These are phyloP conservation scores for Agroathelia rolfsii DNA, from an alignment of 1,284 basidiomycete species.

Conservation along the genomic window DNA sequence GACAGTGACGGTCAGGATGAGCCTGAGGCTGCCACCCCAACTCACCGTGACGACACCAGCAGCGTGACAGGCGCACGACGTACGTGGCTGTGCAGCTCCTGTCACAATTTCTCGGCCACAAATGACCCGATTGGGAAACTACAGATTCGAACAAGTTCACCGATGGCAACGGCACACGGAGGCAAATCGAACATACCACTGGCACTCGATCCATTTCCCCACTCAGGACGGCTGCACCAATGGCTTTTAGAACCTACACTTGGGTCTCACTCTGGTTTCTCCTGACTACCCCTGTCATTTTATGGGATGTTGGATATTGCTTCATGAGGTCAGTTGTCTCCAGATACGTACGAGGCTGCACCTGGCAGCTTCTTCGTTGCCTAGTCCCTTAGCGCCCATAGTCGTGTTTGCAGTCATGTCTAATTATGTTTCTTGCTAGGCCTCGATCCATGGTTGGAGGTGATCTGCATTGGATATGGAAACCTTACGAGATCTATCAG, in stretches of 20 bases:
- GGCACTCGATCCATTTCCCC: too few relatives aligned
- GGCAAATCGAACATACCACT: too few relatives aligned
- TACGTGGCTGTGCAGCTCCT: too few relatives aligned
- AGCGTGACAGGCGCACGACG: too few relatives aligned
- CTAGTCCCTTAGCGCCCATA: constrained; percentile 1
- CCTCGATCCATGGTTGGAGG: constrained; percentile 43
- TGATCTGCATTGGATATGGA: constrained; percentile 49
- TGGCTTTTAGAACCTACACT: constrained; percentile 26
- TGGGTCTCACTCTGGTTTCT: constrained; percentile 41
- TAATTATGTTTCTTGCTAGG: constrained; percentile 16
- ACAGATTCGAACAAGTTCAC: too few relatives aligned
- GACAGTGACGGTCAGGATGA: too few relatives aligned
- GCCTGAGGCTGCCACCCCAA: too few relatives aligned
- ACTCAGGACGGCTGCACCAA: constrained; percentile 10
- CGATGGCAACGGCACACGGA: too few relatives aligned
- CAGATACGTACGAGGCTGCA: constrained; percentile 10
- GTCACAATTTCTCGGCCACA: too few relatives aligned
- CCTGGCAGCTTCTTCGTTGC: constrained; percentile 21
- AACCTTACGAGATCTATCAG: constrained; percentile 37
- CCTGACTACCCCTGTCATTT: constrained; percentile 34
- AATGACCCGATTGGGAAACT: too few relatives aligned
- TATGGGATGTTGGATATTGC: constrained; percentile 44
- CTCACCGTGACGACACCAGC: too few relatives aligned
- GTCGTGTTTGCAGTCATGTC: neutral
- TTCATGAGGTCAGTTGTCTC: constrained; percentile 25